Evolutionary conservation across 2,329 filamentous ascomycete species (phyloP), one percentile per base, ranked within the genome.

Genomic region (Coleophoma eucalyptorum): DNA sequence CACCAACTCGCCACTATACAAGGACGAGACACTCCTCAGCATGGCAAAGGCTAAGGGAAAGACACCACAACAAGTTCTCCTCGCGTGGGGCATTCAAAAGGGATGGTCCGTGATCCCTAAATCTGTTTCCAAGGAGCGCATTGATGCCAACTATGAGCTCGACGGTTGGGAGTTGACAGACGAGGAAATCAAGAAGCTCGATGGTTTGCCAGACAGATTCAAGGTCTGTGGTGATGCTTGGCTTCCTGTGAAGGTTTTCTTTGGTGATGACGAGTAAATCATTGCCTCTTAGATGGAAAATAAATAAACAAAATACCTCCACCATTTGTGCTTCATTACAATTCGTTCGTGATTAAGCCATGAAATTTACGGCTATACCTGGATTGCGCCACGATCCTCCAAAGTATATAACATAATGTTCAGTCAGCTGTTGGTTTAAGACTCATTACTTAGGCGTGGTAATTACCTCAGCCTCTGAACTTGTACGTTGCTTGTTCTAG

Each of bases 81-180:
- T 96, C 56, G 75, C 84, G 62, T 96, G 90, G 89, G 90, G 89
- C 57, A 72, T 95, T 50, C 82, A 88, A 67, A 84, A 90, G 65
- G 89, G 87, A 52, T 90, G 86, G 76, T 87, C 83, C 58, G 89
- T 96, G 48, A 90, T 96, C 62, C 90, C 90, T 62, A 96, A 96
- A 79, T 87, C 81, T 48, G 87, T 92, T 52, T 91, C 81, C 58
- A 79, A 83, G 58, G 76, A 75, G 48, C 81, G 90, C 40, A 91
- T 96, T 63, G 76, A 87, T 70, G 80, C 74, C 55, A 95, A 96
- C 77, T 89, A 84, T 60, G 80, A 87, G 62, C 65, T 89, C 48
- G 81, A 91, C 67, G 88, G 86, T 48, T 93, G 84, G 83, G 75
- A 81, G 52, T 72, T 95, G 69, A 85, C 80, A 3, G 78, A 79